phyloP scores from a whole-genome alignment of 495 filamentous ascomycete species.

The Talaromyces ruber region DNA sequence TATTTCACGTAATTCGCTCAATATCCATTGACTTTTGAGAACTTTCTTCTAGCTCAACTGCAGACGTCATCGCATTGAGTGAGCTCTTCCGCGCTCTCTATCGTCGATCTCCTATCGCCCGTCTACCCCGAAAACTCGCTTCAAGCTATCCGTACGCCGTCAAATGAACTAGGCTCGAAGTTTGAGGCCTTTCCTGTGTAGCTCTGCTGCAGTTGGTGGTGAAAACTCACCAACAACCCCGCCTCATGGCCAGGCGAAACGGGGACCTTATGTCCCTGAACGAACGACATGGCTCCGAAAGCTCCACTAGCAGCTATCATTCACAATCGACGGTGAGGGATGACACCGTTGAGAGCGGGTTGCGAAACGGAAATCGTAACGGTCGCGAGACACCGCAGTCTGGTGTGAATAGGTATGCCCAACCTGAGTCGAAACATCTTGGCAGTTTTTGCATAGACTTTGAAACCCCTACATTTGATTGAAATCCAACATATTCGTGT shows the following conservation, averaged over 20 bases:
- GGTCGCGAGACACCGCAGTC: conserved; percentile 20
- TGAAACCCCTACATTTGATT: not conserved
- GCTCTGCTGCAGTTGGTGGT: not conserved
- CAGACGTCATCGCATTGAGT: not conserved
- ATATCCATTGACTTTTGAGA: not conserved
- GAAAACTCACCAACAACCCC: not conserved
- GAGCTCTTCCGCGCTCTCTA: not conserved
- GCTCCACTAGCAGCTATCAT: conserved; percentile 32
- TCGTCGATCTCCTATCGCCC: not conserved
- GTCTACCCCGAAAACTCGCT: not conserved
- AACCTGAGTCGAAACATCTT: not conserved
- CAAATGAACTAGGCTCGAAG: not conserved
- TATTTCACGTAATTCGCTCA: not conserved
- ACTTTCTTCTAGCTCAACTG: not conserved
- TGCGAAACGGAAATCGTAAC: conserved; percentile 19
- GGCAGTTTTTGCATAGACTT: not conserved
- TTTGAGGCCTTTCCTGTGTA: not conserved
- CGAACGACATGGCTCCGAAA: conserved; percentile 35
- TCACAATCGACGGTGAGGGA: conserved; percentile 41
- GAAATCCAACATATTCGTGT: not conserved
- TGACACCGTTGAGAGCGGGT: conserved; percentile 14
- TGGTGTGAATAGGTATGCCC: conserved; percentile 26
- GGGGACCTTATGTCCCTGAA: conserved; percentile 22
- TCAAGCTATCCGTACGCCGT: not conserved
- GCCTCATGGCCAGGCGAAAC: conserved; percentile 5